Base-by-base conservation (phyloP, 257 asterid genomes). In the Nicotiana paniculata region DNA sequence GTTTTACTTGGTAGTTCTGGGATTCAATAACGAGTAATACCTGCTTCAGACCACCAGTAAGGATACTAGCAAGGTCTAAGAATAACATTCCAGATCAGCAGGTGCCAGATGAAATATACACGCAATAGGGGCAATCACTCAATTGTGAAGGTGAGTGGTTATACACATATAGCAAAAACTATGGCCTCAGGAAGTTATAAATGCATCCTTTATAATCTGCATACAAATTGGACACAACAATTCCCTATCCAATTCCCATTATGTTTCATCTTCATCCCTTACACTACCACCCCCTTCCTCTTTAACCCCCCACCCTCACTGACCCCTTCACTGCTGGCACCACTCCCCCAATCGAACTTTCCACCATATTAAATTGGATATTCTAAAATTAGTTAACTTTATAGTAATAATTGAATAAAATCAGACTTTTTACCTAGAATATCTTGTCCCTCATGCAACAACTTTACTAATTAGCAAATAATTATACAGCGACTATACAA, bases 81-180 rank as follows among this genome's bases (percentile, higher is more conserved):
- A 21, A 21, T 21, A 21, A 21, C 24, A 21, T 21, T 21, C 24
- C 24, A 21, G 24, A 21, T 21, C 24, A 21, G 24, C 24, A 21
- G 24, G 24, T 21, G 24, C 24, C 24, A 21, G 24, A 21, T 21
- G 24, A 21, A 21, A 21, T 21, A 21, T 21, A 21, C 24, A 21
- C 24, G 24, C 97, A 93, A 68, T 97, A 92, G 21, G 97, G 97
- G 79, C 97, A 93, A 58, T 92, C 93, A 87, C 90, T 92, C 91
- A 90, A 89, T 92, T 90, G 15, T 90, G 92, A 21, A 93, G 97
- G 81, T 93, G 97, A 88, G 97, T 93, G 53, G 91, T 85, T 63
- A 93, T 93, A 86, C 97, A 93, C 97, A 93, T 92, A 83, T 93
- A 93, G 89, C 97, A 93, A 87, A 93, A 93, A 85, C 97, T 93